Percentiles rank a stretch among this genome's conserved stretches.
Conservation (phyloP, 768 basidiomycete species). For the Hypholoma fasciculare region DNA sequence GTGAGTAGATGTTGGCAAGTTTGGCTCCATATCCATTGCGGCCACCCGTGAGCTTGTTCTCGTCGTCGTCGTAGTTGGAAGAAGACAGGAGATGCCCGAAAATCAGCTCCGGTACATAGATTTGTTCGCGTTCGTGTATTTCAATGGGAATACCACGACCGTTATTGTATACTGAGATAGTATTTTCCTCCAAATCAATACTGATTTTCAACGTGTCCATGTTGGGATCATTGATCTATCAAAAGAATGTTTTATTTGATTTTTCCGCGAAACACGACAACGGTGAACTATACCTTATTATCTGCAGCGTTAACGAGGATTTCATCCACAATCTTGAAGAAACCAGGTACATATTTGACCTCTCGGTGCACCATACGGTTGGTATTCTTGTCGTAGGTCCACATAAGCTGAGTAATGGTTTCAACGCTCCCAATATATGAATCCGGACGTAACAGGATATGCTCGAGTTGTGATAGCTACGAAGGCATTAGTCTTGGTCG, state of each 20-base stretch:
- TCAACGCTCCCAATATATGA: constrained; percentile 98
- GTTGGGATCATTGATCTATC: constrained; percentile 82
- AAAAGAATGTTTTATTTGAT: neutral
- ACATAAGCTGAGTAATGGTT: constrained; percentile 82
- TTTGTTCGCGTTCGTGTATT: constrained; percentile 89
- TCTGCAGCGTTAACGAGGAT: constrained; percentile 99
- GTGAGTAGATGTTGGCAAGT: constrained; percentile 97
- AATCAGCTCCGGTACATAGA: constrained; percentile 96
- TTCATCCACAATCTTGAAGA: constrained; percentile 99
- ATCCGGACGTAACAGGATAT: constrained; percentile 89
- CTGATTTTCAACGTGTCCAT: constrained; percentile 93
- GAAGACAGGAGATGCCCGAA: constrained; percentile 94
- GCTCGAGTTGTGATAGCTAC: constrained; percentile 93
- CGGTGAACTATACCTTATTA: constrained; percentile 73
- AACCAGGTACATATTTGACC: constrained; percentile 92
- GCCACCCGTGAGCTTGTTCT: constrained; percentile 98
- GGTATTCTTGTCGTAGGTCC: constrained; percentile 86
- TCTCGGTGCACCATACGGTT: constrained; percentile 85
- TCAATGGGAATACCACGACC: constrained; percentile 97
- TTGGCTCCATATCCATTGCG: constrained; percentile 99
- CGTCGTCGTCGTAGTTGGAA: constrained; percentile 98
- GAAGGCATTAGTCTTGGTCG: neutral
- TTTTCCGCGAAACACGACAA: neutral
- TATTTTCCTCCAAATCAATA: constrained; percentile 80
- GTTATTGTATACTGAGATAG: constrained; percentile 94